Conservation (phyloP, 164 flowering plant genomes). For the Stephania yunnanensis region DNA sequence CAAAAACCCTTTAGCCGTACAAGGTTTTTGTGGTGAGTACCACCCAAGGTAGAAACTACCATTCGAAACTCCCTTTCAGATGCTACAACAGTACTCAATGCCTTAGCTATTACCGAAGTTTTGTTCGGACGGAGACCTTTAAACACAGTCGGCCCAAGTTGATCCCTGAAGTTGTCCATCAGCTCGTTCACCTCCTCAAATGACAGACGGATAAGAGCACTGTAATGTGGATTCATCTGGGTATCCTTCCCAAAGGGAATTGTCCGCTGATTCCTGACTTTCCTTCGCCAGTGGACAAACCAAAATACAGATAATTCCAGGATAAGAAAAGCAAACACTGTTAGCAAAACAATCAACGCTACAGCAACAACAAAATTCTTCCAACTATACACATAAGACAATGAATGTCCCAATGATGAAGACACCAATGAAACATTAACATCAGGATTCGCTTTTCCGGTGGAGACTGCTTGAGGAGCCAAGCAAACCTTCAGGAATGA, state of each 20-base stretch:
- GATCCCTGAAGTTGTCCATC: conserved; percentile 29
- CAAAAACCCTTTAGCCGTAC: conserved; percentile 49
- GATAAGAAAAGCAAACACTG: conserved; percentile 25
- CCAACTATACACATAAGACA: conserved; percentile 1
- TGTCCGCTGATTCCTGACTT: conserved; percentile 23
- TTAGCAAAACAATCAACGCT: conserved; percentile 26
- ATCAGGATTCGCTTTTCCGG: conserved; percentile 24
- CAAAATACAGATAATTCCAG: conserved; percentile 32
- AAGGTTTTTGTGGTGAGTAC: conserved; percentile 47
- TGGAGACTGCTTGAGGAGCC: conserved; percentile 48
- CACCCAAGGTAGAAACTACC: conserved; percentile 37
- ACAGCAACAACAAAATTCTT: conserved; percentile 27
- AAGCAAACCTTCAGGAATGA: conserved; percentile 48
- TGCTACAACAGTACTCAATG: conserved; percentile 23
- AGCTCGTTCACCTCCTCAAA: conserved; percentile 42
- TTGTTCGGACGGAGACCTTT: conserved; percentile 37
- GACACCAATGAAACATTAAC: conserved; percentile 7
- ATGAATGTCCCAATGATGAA: conserved; percentile 10
- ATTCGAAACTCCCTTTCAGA: conserved; percentile 43
- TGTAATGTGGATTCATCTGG: conserved; percentile 36
- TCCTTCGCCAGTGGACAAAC: conserved; percentile 26
- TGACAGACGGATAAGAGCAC: conserved; percentile 37
- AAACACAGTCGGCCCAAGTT: conserved; percentile 37
- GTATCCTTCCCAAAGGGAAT: conserved; percentile 45
- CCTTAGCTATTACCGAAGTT: conserved; percentile 33